These are phyloP conservation scores for Ascobolus immersus DNA, from an alignment of 495 filamentous ascomycete species.

Conservation along the genomic window DNA sequence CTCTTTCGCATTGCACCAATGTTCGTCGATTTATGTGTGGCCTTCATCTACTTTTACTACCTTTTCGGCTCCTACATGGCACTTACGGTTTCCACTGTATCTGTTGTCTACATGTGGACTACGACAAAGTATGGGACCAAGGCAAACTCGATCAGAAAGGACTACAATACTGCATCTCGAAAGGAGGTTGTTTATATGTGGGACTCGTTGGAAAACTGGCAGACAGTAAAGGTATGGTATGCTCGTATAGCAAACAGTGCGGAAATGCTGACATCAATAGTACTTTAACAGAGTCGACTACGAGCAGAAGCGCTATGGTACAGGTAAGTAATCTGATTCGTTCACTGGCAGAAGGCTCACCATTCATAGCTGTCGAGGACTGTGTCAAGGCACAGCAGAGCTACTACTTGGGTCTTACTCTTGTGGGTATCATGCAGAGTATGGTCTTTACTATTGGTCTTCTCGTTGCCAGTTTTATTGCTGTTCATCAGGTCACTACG, in stretches of 20 bases:
- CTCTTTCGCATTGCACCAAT: constrained; percentile 44
- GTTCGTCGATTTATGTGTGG: constrained; percentile 42
- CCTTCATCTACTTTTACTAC: constrained; percentile 39
- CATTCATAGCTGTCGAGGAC: constrained; percentile 14
- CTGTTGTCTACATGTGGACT: constrained; percentile 35
- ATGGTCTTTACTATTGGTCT: constrained; percentile 37
- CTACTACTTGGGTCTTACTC: constrained; percentile 13
- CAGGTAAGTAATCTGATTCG: constrained; percentile 11
- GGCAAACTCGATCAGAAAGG: constrained; percentile 5
- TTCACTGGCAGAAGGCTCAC: not conserved
- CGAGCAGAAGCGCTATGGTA: constrained; percentile 34
- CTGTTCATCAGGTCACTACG: constrained; percentile 35
- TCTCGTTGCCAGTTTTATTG: constrained; percentile 37
- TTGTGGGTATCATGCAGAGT: constrained; percentile 25
- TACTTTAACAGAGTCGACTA: constrained; percentile 47
- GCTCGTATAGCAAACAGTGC: not conserved
- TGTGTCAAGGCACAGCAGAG: constrained; percentile 13
- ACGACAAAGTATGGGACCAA: constrained; percentile 20
- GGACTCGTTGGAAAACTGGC: constrained; percentile 41
- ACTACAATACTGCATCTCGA: constrained; percentile 19
- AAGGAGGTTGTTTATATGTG: constrained; percentile 35
- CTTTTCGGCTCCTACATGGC: constrained; percentile 53
- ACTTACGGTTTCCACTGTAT: constrained; percentile 37
- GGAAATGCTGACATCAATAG: constrained; percentile 9
- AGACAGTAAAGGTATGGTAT: constrained; percentile 28